These are phyloP conservation scores for Colletotrichum musae DNA, from an alignment of 2,329 filamentous ascomycete genomes.

Conservation along the genomic window DNA sequence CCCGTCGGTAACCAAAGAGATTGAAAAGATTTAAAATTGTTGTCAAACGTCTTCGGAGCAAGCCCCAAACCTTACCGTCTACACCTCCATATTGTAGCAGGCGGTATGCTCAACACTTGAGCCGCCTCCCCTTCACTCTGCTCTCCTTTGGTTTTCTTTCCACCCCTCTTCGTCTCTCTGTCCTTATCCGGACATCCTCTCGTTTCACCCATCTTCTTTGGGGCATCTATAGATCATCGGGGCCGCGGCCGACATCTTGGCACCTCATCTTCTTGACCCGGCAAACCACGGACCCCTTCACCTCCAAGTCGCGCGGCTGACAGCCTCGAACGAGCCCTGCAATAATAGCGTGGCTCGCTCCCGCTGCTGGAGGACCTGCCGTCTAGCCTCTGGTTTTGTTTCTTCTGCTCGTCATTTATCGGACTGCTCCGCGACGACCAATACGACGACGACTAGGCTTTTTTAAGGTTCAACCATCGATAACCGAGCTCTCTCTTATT, in stretches of 20 bases:
- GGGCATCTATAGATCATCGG: constrained; percentile 2
- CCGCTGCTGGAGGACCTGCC: background rate
- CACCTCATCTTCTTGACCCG: background rate
- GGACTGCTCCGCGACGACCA: constrained; percentile 26
- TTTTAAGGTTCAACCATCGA: constrained; percentile 19
- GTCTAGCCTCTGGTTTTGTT: background rate
- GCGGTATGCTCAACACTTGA: background rate
- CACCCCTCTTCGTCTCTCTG: background rate
- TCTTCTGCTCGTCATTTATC: background rate
- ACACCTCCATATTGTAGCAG: too few species aligned
- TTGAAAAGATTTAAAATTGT: constrained; percentile 10
- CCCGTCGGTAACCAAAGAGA: background rate
- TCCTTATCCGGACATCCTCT: constrained; percentile 12
- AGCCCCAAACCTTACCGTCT: constrained; percentile 15
- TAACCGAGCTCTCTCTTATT: background rate
- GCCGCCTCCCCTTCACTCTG: constrained; percentile 11
- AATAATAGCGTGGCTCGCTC: too few species aligned
- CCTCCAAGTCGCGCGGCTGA: too few species aligned
- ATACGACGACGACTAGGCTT: background rate
- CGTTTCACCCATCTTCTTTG: constrained; percentile 33
- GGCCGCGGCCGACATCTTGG: constrained; percentile 5
- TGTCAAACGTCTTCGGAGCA: constrained; percentile 26
- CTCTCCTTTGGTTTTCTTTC: background rate
- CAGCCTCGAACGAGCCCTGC: too few species aligned
- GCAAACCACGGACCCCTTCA: background rate